phyloP scores from a whole-genome alignment of 2,329 filamentous ascomycete species.

The Fusarium napiforme region DNA sequence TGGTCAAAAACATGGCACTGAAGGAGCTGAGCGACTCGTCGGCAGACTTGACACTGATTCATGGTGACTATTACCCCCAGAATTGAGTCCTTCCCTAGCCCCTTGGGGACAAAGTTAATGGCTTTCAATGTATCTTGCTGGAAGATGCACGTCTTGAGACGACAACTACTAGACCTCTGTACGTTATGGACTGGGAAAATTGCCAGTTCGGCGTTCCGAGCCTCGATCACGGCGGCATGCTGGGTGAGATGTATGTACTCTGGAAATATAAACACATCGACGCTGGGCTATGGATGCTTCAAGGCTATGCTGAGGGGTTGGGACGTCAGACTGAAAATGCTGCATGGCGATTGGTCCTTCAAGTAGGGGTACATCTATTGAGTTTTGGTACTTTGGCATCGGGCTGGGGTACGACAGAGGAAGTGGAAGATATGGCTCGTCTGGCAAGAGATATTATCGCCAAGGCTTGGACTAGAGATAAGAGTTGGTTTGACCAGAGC shows the following conservation, averaged over 20 bases:
- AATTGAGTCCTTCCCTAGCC: neutral
- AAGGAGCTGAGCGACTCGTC: neutral
- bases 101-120: neutral
- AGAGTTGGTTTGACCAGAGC: neutral
- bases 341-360: neutral
- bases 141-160: neutral
- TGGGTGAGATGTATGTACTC: slow-evolving; percentile 1
- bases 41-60: neutral
- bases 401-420: neutral
- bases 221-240: slow-evolving; percentile 12
- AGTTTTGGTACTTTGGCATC: slow-evolving; percentile 3
- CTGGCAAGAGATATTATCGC: neutral
- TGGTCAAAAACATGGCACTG: neutral
- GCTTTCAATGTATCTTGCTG: neutral
- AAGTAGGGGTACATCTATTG: slow-evolving; percentile 12
- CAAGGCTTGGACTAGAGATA: neutral
- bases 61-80: slow-evolving; percentile 3
- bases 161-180: neutral
- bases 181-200: slow-evolving; percentile 15
- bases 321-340: neutral
- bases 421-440: neutral
- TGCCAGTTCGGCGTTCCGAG: neutral
- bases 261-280: neutral
- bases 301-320: slow-evolving; percentile 1
- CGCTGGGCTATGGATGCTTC: neutral